Evolutionary conservation across 2,329 filamentous ascomycete genomes (phyloP), one percentile per base, ranked within the genome.

Genomic region (Alternaria viburni): DNA sequence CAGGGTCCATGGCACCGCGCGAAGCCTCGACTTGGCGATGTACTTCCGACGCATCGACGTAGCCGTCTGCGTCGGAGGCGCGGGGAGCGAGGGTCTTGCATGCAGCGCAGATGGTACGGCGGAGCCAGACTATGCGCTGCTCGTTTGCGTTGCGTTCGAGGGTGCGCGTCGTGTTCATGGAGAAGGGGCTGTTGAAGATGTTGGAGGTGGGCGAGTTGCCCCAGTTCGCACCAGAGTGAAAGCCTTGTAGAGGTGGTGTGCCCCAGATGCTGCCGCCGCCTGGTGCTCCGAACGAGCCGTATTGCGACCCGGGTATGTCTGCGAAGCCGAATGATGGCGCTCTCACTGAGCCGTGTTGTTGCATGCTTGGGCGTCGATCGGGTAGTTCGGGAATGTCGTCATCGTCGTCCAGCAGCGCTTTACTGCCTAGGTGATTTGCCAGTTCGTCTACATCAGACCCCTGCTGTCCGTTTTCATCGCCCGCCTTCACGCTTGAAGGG

Each of bases 351-450:
- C 70, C 71, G 54, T 72, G 74, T 41, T 71, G 69, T 73, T 80
- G 71, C 59, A 83, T 71, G 55, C 78, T 82, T 19, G 79, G 72
- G 25, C 82, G 78, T 43, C 83, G 75, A 58, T 86, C 76, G 84
- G 91, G 81, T 84, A 92, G 73, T 79, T 89, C 82, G 74, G 96
- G 93, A 13, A 79, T 76, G 74, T 77, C 77, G 43, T 79, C 77
- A 8, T 72, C 76, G 65, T 90, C 89, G 66, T 90, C 89, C 45
- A 98, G 84, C 12, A 99, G 84, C 12, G 94, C 96, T 72, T 93
- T 94, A 79, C 95, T 98, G 12, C 96, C 96, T 25, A 99, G 85
- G 71, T 96, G 93, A 64, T 90, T 88, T 66, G 89, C 91, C 58
- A 92, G 82, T 52, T 92, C 88, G 59, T 95, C 93, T 19, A 93